phyloP scores from a whole-genome alignment of 2,329 filamentous ascomycete genomes.

The Colletotrichum plurivorum region DNA sequence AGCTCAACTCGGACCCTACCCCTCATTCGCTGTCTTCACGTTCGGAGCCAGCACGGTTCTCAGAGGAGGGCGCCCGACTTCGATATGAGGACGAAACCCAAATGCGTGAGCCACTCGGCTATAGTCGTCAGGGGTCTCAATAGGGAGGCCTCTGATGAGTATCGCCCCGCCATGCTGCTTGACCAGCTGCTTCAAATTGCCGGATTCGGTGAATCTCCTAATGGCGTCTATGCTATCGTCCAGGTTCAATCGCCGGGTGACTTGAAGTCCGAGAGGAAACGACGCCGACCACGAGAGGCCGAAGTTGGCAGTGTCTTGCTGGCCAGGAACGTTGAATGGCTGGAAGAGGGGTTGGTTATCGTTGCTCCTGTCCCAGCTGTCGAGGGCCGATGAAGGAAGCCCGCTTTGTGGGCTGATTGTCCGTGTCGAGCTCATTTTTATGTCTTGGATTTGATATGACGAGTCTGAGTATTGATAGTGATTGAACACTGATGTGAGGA shows the following conservation, averaged over 20 bases:
- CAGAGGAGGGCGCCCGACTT: conserved; percentile 51
- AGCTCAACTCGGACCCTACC: conserved; percentile 39
- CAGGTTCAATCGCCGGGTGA: conserved; percentile 16
- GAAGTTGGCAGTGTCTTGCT: conserved; percentile 43
- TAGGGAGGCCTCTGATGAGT: conserved; percentile 50
- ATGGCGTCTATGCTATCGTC: conserved; percentile 41
- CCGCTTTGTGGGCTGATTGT: neutral
- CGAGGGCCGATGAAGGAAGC: neutral
- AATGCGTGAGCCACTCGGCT: conserved; percentile 52
- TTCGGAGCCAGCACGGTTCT: conserved; percentile 51
- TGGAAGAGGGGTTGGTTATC: conserved; percentile 7
- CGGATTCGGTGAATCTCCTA: conserved; percentile 43
- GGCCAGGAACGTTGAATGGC: conserved; percentile 43
- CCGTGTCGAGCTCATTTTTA: neutral
- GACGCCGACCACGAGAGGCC: conserved; percentile 43
- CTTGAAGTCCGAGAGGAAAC: conserved; percentile 45
- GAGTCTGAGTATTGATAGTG: no score
- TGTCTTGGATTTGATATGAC: no score
- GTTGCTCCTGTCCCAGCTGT: no score
- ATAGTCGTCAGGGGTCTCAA: conserved; percentile 50
- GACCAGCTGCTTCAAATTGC: conserved; percentile 45
- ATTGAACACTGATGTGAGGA: no score
- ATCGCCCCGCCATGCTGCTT: conserved; percentile 51
- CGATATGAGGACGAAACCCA: conserved; percentile 50
- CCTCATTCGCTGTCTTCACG: conserved; percentile 55